Conservation (phyloP, 192 early-diverging fungal species). For the Chytriomyces hyalinus region DNA sequence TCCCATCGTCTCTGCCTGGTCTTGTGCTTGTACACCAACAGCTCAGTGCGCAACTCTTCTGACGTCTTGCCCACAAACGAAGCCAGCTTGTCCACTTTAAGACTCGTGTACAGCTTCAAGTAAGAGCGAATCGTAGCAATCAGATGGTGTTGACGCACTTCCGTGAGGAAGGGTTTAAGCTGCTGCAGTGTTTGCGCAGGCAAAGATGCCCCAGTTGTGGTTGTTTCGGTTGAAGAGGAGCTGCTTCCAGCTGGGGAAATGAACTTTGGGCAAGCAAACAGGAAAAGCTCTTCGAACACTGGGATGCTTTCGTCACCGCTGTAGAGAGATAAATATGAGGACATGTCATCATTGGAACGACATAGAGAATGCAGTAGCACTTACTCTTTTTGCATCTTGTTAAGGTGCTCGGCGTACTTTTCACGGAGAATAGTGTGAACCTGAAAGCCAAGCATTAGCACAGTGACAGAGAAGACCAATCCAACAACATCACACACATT, state of each 20-base stretch:
- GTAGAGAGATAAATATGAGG: constrained; percentile 11
- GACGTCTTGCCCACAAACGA: constrained; percentile 81
- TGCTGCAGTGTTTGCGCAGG: constrained; percentile 78
- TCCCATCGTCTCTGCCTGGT: constrained; percentile 88
- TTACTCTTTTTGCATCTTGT: constrained; percentile 82
- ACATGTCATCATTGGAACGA: constrained; percentile 9
- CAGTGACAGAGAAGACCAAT: not conserved
- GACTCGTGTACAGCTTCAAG: constrained; percentile 94
- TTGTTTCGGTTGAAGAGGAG: constrained; percentile 10
- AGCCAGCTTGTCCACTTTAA: constrained; percentile 87
- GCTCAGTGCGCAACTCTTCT: constrained; percentile 60
- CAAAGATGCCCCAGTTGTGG: not conserved
- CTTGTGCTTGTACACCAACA: constrained; percentile 93
- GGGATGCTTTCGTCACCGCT: constrained; percentile 77
- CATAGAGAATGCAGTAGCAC: constrained; percentile 1
- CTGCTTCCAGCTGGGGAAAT: constrained; percentile 79
- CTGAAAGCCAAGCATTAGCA: constrained; percentile 3
- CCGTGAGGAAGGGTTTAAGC: constrained; percentile 82
- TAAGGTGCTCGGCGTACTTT: constrained; percentile 90
- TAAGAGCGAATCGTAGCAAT: constrained; percentile 90
- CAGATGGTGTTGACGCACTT: constrained; percentile 83
- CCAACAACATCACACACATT: constrained; percentile 48
- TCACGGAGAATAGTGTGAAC: constrained; percentile 85
- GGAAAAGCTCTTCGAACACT: constrained; percentile 88
- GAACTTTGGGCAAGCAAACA: constrained; percentile 93